Evolutionary conservation across 345 rosid genomes (phyloP).

Genomic region (Moricandia arvensis): DNA sequence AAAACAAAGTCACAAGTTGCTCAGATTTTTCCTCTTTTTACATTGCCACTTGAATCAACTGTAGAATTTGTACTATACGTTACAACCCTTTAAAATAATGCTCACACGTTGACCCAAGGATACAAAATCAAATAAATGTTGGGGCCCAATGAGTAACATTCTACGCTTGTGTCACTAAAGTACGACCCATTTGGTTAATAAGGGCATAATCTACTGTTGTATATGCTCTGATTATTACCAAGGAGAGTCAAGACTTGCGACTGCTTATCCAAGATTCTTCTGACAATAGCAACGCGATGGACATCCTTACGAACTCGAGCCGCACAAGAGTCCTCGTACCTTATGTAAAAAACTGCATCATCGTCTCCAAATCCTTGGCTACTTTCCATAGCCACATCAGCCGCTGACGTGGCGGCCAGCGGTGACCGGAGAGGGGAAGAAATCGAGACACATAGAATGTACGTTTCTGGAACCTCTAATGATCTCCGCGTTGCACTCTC

Average conservation of each 20-base stretch:
- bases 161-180: too few relatives aligned
- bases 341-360: background rate
- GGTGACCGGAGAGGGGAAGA: background rate
- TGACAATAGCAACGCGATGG: background rate
- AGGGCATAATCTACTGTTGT: too few relatives aligned
- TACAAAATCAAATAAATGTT: too few relatives aligned
- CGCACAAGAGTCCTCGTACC: background rate
- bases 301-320: background rate
- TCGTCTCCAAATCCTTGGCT: background rate
- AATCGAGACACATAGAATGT: constrained; percentile 72
- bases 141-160: too few relatives aligned
- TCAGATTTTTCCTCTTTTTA: too few relatives aligned
- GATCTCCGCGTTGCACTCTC: constrained; percentile 95
- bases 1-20: too few relatives aligned
- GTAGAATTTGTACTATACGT: too few relatives aligned
- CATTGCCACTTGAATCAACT: too few relatives aligned
- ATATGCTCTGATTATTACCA: background rate
- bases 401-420: background rate
- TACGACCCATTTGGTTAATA: too few relatives aligned
- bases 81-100: too few relatives aligned
- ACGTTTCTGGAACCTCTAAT: constrained; percentile 82
- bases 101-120: too few relatives aligned
- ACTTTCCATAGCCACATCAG: background rate
- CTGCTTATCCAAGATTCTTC: background rate
- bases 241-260: background rate